Percentiles rank a stretch among this genome's conserved stretches.
Evolutionary conservation across 495 filamentous ascomycete genomes (phyloP).

Genomic region (Penicillium paradoxum): DNA sequence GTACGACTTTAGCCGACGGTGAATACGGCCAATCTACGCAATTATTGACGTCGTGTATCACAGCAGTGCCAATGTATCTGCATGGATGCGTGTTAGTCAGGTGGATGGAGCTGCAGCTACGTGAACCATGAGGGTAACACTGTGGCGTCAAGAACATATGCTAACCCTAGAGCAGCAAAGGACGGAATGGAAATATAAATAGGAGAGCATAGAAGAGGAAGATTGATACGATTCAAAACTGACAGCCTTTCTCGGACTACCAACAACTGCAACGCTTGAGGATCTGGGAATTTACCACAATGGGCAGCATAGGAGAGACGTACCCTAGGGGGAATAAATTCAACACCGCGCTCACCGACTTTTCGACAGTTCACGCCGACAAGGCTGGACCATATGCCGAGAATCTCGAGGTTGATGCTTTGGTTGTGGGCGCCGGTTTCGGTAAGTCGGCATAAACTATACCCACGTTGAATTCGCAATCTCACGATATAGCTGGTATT

Average conservation of each 20-base stretch:
- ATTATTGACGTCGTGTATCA: neutral
- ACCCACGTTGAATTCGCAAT: neutral
- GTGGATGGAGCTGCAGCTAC: neutral
- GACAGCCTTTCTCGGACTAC: neutral
- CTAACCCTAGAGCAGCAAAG: neutral
- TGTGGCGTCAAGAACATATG: no score
- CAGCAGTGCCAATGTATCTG: neutral
- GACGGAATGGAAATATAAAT: neutral
- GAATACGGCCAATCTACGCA: no score
- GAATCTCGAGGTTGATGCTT: slow-evolving; percentile 40
- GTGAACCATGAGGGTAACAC: neutral
- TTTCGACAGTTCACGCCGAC: slow-evolving; percentile 4
- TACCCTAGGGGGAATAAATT: slow-evolving; percentile 4
- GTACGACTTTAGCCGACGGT: neutral
- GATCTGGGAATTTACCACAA: neutral
- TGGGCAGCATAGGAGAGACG: neutral
- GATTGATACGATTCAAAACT: neutral
- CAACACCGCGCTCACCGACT: slow-evolving; percentile 14
- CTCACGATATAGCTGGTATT: slow-evolving; percentile 16
- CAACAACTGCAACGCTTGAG: neutral
- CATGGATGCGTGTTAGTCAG: neutral
- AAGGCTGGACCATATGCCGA: slow-evolving; percentile 11
- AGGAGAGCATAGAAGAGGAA: neutral
- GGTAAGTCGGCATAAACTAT: slow-evolving; percentile 3
- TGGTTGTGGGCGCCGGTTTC: slow-evolving; percentile 52